Evolutionary conservation across 1,139 yeast species (phyloP).

Genomic region (Taphrina flavorubra): DNA sequence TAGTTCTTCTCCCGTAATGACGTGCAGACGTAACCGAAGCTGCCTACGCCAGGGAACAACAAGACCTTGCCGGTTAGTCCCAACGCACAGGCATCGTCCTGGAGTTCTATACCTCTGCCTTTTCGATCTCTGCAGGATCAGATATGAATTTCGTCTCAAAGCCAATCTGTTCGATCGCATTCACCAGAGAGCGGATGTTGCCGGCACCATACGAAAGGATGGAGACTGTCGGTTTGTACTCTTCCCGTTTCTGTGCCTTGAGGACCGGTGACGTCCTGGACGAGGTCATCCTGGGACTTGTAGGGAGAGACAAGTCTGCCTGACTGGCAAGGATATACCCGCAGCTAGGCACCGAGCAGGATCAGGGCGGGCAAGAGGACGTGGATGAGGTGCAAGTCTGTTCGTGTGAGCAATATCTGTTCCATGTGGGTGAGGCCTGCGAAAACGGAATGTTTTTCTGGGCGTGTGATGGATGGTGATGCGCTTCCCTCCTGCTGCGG

Average conservation of each 20-base stretch:
- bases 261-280: conserved; percentile 33
- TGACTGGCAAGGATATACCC: conserved; percentile 8
- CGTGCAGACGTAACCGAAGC: conserved; percentile 88
- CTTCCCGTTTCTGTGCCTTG: conserved; percentile 37
- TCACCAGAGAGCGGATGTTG: conserved; percentile 82
- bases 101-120: conserved; percentile 45
- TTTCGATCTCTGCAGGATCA: conserved; percentile 50
- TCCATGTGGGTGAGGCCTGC: conserved; percentile 1
- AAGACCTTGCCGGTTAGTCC: conserved; percentile 53
- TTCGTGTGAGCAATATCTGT: conserved; percentile 13
- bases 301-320: conserved; percentile 5
- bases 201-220: conserved; percentile 95
- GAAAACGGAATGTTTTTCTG: conserved; percentile 18
- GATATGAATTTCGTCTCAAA: conserved; percentile 58
- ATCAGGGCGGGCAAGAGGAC: neutral
- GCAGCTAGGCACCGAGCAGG: conserved; percentile 5
- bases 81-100: neutral
- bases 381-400: neutral
- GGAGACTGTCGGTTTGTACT: conserved; percentile 39
- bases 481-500: neutral
- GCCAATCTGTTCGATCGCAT: conserved; percentile 81
- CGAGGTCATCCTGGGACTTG: neutral
- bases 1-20: conserved; percentile 68
- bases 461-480: neutral
- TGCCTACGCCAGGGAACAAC: conserved; percentile 93